These are phyloP conservation scores for Aspergillus mulundensis DNA, from an alignment of 495 filamentous ascomycete genomes.

Conservation along the genomic window DNA sequence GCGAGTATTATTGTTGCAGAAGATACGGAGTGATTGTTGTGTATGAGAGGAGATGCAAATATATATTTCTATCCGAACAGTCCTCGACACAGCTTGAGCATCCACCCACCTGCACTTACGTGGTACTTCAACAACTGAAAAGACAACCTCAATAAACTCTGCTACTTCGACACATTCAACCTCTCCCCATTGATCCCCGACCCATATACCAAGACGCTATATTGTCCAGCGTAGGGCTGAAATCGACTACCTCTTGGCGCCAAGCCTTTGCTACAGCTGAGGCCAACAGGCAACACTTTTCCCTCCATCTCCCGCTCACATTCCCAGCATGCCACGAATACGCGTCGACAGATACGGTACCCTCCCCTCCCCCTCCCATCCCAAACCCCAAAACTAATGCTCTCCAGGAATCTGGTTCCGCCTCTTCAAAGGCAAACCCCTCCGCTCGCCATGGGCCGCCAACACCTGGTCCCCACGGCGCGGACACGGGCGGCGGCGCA, in stretches of 20 bases:
- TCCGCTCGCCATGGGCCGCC: background rate
- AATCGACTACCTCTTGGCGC: background rate
- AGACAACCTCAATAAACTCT: no score
- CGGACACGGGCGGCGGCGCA: background rate
- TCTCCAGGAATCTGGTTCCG: constrained; percentile 1
- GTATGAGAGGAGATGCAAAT: no score
- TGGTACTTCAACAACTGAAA: no score
- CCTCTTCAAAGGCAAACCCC: constrained; percentile 1
- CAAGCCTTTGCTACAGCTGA: background rate
- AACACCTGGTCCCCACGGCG: background rate
- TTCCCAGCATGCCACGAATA: constrained; percentile 2
- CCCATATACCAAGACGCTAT: no score
- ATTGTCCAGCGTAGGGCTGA: background rate
- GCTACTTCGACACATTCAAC: no score
- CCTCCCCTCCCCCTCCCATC: background rate
- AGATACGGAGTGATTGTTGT: no score
- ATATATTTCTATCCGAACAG: no score
- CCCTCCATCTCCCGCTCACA: background rate
- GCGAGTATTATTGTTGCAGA: no score
- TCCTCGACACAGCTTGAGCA: no score
- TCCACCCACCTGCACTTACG: no score
- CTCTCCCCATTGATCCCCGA: no score
- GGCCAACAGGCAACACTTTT: background rate
- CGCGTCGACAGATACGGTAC: constrained; percentile 5
- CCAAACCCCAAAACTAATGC: background rate